A percentile compares a stretch with the other conserved stretches of the same genome.
These are phyloP conservation scores for Tulasnella sp. DNA, from an alignment of 768 basidiomycete genomes.

Conservation along the genomic window DNA sequence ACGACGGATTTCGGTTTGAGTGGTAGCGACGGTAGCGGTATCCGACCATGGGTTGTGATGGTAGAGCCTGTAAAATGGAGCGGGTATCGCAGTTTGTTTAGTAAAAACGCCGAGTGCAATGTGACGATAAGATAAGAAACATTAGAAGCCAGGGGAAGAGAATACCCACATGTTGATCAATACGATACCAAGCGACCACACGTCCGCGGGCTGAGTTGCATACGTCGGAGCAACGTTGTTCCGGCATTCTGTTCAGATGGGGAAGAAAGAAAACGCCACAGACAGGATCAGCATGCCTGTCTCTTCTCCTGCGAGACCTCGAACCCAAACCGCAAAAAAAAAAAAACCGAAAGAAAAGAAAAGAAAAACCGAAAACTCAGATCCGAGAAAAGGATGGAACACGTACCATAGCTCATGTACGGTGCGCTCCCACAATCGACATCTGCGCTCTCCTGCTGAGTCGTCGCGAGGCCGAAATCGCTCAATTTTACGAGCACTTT, in stretches of 20 bases:
- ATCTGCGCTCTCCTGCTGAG: conserved; percentile 78
- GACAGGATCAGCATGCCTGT: neutral
- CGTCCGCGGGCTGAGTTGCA: conserved; percentile 87
- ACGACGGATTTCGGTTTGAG: conserved; percentile 17
- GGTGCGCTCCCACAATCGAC: conserved; percentile 98
- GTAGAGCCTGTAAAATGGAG: conserved; percentile 57
- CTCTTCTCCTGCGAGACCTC: too few relatives aligned
- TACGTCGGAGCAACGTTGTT: conserved; percentile 95
- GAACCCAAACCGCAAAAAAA: neutral
- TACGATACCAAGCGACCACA: conserved; percentile 98
- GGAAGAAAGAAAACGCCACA: neutral
- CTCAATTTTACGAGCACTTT: conserved; percentile 93
- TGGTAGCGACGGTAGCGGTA: conserved; percentile 65
- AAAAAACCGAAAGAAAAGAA: too few relatives aligned
- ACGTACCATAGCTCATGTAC: conserved; percentile 93
- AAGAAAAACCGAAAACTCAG: too few relatives aligned
- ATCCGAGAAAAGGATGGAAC: too few relatives aligned
- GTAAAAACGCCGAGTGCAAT: neutral
- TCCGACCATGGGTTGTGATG: conserved; percentile 99
- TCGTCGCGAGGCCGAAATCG: conserved; percentile 93
- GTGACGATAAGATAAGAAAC: conserved; percentile 11
- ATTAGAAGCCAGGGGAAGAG: neutral
- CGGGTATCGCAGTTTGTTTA: neutral
- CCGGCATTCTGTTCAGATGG: conserved; percentile 63
- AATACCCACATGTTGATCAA: conserved; percentile 85